Percentiles rank a stretch among this genome's conserved stretches.
phyloP scores from a whole-genome alignment of 2,329 filamentous ascomycete species.

The Meredithiella fracta region DNA sequence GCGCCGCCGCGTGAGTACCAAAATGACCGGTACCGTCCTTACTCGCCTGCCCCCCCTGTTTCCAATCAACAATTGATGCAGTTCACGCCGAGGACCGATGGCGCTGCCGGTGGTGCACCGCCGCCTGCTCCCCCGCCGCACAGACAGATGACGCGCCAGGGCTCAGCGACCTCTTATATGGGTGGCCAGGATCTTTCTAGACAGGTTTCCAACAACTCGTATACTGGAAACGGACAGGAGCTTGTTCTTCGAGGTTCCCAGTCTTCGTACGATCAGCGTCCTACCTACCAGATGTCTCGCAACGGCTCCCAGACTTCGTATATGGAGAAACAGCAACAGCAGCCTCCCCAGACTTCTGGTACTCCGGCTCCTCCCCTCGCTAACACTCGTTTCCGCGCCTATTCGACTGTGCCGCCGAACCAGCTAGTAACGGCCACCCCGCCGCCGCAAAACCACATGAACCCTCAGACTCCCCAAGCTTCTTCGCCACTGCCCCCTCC shows the following conservation, averaged over 20 bases:
- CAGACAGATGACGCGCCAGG: constrained; percentile 39
- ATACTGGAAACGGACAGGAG: constrained; percentile 16
- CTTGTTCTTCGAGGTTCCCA: constrained; percentile 14
- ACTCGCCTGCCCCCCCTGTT: constrained; percentile 15
- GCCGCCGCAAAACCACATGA: constrained; percentile 7
- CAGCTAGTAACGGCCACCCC: background rate
- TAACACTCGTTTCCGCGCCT: constrained; percentile 12
- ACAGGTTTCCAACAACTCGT: constrained; percentile 15
- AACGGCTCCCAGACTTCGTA: constrained; percentile 24
- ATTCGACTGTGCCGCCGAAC: constrained; percentile 3
- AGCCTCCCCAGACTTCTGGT: background rate
- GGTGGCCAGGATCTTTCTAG: constrained; percentile 17
- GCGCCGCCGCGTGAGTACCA: constrained; percentile 21
- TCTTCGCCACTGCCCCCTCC: constrained; percentile 53
- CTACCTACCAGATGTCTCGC: constrained; percentile 17
- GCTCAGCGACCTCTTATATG: constrained; percentile 25
- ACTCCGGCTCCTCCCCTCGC: constrained; percentile 8
- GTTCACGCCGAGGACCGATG: constrained; percentile 10
- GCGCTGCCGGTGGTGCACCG: constrained; percentile 37
- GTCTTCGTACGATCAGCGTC: constrained; percentile 17
- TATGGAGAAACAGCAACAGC: constrained; percentile 13
- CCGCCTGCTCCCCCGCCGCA: constrained; percentile 77
- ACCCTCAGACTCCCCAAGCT: constrained; percentile 36
- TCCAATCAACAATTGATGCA: constrained; percentile 11
- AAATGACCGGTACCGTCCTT: constrained; percentile 18